Conservation (phyloP, 108 stramenopile species). For the Parietichytrium sp. region DNA sequence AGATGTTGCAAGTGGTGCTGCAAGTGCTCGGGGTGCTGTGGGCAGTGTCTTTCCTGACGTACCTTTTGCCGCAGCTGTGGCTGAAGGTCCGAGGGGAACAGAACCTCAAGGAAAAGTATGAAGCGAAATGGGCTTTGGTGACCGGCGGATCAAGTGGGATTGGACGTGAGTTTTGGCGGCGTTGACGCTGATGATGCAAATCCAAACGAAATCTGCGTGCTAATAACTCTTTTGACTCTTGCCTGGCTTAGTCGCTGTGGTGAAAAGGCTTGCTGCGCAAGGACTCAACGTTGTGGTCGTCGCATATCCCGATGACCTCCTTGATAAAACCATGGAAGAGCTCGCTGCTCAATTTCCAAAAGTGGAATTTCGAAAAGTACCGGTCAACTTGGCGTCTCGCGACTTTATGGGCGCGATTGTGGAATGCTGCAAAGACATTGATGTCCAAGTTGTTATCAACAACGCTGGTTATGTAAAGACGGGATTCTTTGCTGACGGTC, state of each 20-base stretch:
- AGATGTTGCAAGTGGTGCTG: too few species aligned
- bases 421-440: conserved; percentile 78
- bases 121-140: conserved; percentile 93
- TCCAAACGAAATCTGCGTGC: too few species aligned
- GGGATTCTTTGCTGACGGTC: conserved; percentile 92
- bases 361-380: conserved; percentile 81
- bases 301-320: conserved; percentile 80
- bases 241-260: too few species aligned
- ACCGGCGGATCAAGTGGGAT: conserved; percentile 94
- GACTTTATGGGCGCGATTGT: conserved; percentile 45
- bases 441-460: conserved; percentile 62
- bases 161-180: too few species aligned
- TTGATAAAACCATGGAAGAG: conserved; percentile 78
- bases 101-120: conserved; percentile 79
- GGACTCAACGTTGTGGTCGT: conserved; percentile 97
- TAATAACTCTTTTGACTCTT: too few species aligned
- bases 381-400: conserved; percentile 77
- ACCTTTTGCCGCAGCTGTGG: conserved; percentile 76
- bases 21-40: neutral
- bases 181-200: too few species aligned
- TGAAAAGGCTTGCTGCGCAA: conserved; percentile 83
- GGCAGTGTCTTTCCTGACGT: conserved; percentile 44
- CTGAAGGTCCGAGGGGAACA: conserved; percentile 72
- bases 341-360: conserved; percentile 72
- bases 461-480: conserved; percentile 95